Conservation (phyloP, 768 basidiomycete species). For the Leccinum rimulosum region DNA sequence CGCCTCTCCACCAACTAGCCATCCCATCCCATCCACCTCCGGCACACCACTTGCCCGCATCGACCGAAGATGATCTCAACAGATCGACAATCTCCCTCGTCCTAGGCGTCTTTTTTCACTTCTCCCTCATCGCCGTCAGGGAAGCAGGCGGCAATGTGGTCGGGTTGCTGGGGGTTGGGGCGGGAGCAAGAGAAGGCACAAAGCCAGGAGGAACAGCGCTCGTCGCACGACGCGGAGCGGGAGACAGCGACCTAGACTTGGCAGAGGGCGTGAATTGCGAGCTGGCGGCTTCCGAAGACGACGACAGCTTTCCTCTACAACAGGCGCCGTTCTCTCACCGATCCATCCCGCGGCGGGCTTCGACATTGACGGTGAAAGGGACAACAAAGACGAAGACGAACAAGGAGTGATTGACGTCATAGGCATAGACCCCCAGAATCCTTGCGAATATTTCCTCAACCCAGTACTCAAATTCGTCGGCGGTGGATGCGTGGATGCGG, state of each 20-base stretch:
- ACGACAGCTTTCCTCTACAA: not conserved
- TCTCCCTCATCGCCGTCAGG: constrained; percentile 17
- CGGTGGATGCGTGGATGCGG: not conserved
- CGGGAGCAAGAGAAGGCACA: too few species aligned
- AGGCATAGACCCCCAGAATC: constrained; percentile 25
- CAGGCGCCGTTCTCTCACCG: not conserved
- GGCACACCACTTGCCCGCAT: constrained; percentile 10
- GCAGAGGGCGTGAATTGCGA: not conserved
- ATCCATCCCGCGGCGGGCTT: not conserved
- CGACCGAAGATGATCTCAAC: constrained; percentile 17
- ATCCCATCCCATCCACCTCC: constrained; percentile 1
- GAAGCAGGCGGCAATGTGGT: constrained; percentile 21
- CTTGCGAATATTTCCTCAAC: constrained; percentile 12
- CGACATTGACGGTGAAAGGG: constrained; percentile 15
- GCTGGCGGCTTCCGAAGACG: not conserved
- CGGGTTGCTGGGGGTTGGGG: too few species aligned
- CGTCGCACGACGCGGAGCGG: constrained; percentile 5
- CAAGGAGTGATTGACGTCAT: constrained; percentile 12
- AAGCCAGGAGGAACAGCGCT: not conserved
- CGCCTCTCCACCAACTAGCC: too few species aligned
- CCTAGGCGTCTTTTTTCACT: constrained; percentile 26
- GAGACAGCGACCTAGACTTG: constrained; percentile 11
- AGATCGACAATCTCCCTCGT: constrained; percentile 30
- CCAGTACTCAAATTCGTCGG: constrained; percentile 8
- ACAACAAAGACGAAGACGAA: constrained; percentile 12